Evolutionary conservation across 306 rosid genomes (phyloP).

Genomic region (Glycyrrhiza uralensis): DNA sequence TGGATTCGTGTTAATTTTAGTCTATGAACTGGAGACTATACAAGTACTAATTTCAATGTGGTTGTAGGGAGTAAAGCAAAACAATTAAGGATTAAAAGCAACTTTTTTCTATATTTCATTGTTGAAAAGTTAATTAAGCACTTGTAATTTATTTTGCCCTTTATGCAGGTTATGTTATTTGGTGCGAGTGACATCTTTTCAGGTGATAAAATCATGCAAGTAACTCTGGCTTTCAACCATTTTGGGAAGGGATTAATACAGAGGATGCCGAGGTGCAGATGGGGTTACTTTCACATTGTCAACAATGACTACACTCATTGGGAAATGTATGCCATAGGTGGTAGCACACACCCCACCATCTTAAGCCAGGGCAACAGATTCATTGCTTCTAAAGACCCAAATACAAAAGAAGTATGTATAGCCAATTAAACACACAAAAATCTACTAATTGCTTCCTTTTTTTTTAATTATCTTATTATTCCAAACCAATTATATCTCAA

Average conservation of each 20-base stretch:
- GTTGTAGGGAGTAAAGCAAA: too few species aligned
- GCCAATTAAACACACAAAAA: too few species aligned
- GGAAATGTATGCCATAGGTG: conserved; percentile 56
- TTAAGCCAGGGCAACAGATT: conserved; percentile 54
- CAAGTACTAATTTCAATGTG: too few species aligned
- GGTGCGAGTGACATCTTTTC: conserved; percentile 33
- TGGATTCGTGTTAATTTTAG: too few species aligned
- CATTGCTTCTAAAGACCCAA: conserved; percentile 10
- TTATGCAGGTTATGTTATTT: conserved; percentile 46
- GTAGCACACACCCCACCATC: conserved; percentile 48
- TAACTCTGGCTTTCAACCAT: conserved; percentile 53
- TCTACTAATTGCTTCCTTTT: too few species aligned
- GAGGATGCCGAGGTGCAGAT: conserved; percentile 56
- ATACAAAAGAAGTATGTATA: conserved; percentile 47
- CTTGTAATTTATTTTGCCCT: too few species aligned
- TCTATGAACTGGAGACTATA: too few species aligned
- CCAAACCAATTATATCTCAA: too few species aligned
- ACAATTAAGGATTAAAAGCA: too few species aligned
- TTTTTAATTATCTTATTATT: too few species aligned
- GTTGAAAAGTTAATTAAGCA: too few species aligned
- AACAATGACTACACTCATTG: conserved; percentile 59
- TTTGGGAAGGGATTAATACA: conserved; percentile 52
- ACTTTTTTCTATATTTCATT: too few species aligned
- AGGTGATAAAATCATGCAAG: conserved; percentile 40
- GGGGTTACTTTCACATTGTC: conserved; percentile 30